Percentiles rank a stretch among this genome's conserved stretches.
Evolutionary conservation across 2,329 filamentous ascomycete species (phyloP).

Genomic region (Harringtonia lauricola): DNA sequence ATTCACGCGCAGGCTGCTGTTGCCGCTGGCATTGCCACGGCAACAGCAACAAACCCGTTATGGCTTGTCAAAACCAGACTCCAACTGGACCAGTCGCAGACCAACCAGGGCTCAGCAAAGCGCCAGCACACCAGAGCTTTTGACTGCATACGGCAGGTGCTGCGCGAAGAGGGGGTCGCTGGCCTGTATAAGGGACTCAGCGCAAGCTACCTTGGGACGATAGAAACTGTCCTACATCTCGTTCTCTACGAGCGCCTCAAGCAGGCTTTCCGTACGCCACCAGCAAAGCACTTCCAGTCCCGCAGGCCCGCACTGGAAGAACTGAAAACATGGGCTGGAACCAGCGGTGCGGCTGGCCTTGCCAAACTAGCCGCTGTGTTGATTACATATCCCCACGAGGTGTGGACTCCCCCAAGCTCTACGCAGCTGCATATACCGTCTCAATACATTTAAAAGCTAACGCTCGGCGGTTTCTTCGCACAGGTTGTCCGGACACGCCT

Average conservation of each 20-base stretch:
- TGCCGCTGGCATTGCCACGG: slow-evolving; percentile 70
- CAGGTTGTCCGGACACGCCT: background rate
- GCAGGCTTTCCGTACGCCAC: slow-evolving; percentile 47
- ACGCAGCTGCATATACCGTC: no score
- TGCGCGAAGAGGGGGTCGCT: slow-evolving; percentile 68
- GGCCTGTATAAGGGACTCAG: slow-evolving; percentile 84
- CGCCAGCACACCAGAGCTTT: slow-evolving; percentile 75
- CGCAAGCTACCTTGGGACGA: slow-evolving; percentile 81
- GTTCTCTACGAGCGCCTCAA: slow-evolving; percentile 90
- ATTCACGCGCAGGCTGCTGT: slow-evolving; percentile 70
- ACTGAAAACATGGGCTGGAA: slow-evolving; percentile 66
- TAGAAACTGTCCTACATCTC: slow-evolving; percentile 85
- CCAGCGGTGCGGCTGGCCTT: slow-evolving; percentile 64
- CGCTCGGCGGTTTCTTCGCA: no score
- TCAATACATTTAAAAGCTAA: no score
- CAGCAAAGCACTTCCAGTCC: slow-evolving; percentile 47
- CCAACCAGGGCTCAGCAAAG: slow-evolving; percentile 34
- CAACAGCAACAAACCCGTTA: slow-evolving; percentile 86
- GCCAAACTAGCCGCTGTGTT: slow-evolving; percentile 79
- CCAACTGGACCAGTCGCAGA: slow-evolving; percentile 79
- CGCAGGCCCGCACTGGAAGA: slow-evolving; percentile 48
- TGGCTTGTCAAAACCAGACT: slow-evolving; percentile 91
- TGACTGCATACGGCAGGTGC: slow-evolving; percentile 74
- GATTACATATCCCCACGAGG: slow-evolving; percentile 85
- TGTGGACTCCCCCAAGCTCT: background rate